These are phyloP conservation scores for Ceratobasidium theobromae DNA, from an alignment of 1,284 basidiomycete genomes.

Conservation along the genomic window DNA sequence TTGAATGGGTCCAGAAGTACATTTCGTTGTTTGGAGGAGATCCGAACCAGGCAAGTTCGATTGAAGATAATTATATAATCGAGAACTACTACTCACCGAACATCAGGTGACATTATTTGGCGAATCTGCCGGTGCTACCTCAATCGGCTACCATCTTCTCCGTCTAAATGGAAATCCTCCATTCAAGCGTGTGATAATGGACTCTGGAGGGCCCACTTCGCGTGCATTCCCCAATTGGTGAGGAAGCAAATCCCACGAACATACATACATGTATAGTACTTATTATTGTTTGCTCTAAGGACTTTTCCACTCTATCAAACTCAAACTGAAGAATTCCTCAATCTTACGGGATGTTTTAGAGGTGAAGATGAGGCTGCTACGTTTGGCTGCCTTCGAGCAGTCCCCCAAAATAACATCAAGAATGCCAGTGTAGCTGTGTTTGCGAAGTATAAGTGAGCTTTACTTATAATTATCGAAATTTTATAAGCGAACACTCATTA, in stretches of 20 bases:
- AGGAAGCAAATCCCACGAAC: neutral
- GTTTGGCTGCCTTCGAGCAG: constrained; percentile 9
- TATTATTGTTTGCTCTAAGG: neutral
- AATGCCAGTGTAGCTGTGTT: constrained; percentile 10
- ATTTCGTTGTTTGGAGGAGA: constrained; percentile 15
- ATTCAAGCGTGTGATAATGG: constrained; percentile 20
- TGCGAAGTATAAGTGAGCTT: constrained; percentile 7
- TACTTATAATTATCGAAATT: neutral
- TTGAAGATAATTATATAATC: too few species aligned
- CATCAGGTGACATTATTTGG: constrained; percentile 21
- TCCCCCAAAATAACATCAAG: neutral
- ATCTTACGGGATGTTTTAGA: neutral
- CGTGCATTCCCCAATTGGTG: constrained; percentile 26
- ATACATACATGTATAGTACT: neutral
- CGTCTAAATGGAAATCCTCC: neutral
- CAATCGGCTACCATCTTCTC: constrained; percentile 17
- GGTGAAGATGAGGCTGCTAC: neutral
- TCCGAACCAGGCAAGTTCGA: neutral
- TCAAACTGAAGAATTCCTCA: constrained; percentile 17
- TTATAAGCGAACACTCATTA: neutral
- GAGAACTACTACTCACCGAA: neutral
- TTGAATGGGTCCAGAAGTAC: constrained; percentile 16
- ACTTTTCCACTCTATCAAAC: constrained; percentile 28
- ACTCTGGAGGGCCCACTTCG: constrained; percentile 23
- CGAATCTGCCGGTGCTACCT: constrained; percentile 27